Conservation (phyloP, 2,329 filamentous ascomycete species). For the Phialemoniopsis sp. region DNA sequence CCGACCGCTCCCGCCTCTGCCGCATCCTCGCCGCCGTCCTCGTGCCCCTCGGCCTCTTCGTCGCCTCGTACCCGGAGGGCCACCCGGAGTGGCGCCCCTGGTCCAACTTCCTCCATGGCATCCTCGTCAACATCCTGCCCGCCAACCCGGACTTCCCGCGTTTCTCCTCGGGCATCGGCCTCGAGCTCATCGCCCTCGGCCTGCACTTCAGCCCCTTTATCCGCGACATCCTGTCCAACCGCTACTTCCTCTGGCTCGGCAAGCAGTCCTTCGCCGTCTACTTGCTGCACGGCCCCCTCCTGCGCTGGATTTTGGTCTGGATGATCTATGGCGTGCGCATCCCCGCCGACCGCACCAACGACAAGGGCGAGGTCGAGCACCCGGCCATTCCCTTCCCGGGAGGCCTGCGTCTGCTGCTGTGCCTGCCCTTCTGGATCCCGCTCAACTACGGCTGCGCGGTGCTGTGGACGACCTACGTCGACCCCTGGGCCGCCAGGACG, state of each 20-base stretch:
- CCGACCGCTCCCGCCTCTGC: conserved; percentile 36
- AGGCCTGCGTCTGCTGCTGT: conserved; percentile 27
- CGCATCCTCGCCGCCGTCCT: conserved; percentile 42
- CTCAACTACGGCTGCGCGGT: conserved; percentile 40
- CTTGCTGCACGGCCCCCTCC: conserved; percentile 56
- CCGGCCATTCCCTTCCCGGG: conserved; percentile 22
- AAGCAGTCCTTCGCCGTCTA: conserved; percentile 63
- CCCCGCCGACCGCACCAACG: conserved; percentile 27
- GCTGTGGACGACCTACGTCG: conserved; percentile 49
- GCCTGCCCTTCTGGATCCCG: conserved; percentile 39
- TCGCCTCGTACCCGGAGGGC: conserved; percentile 57
- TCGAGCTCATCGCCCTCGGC: conserved; percentile 40
- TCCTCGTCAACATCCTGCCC: conserved; percentile 40
- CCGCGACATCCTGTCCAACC: conserved; percentile 48
- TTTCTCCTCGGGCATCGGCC: conserved; percentile 30
- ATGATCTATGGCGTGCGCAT: conserved; percentile 46
- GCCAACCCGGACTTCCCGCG: conserved; percentile 39
- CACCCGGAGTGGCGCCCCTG: conserved; percentile 48
- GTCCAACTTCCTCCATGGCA: conserved; percentile 40
- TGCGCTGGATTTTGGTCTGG: conserved; percentile 56
- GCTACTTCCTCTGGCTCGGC: conserved; percentile 56
- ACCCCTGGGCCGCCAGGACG: conserved; percentile 43
- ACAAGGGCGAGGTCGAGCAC: conserved; percentile 21
- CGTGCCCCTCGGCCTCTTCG: conserved; percentile 46
- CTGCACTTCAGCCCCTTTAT: conserved; percentile 47